Evolutionary conservation across 176 grass and related monocot species (phyloP).

Genomic region (Oryza nivara): DNA sequence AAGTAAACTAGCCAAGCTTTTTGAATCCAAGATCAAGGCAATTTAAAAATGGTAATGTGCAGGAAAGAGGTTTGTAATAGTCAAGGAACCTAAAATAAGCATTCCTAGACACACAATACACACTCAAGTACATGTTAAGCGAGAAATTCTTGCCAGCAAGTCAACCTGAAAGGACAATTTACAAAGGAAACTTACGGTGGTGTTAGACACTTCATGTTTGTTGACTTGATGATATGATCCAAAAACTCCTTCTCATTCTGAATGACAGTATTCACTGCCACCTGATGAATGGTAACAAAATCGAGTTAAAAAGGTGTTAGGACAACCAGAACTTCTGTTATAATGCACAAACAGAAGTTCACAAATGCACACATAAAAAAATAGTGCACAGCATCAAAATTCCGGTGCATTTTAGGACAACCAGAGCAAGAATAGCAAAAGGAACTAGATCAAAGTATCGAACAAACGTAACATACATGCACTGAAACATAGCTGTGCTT

Average conservation of each 20-base stretch:
- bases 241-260: slow-evolving; percentile 87
- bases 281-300: slow-evolving; percentile 44
- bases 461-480: neutral
- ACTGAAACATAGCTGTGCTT: neutral
- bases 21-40: neutral
- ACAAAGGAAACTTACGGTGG: slow-evolving; percentile 59
- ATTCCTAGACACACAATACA: neutral
- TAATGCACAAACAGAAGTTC: neutral
- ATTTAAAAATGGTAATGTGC: neutral
- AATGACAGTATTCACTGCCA: slow-evolving; percentile 80
- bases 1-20: neutral
- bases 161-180: neutral
- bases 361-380: neutral
- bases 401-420: slow-evolving; percentile 1
- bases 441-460: neutral
- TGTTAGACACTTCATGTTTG: slow-evolving; percentile 91
- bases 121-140: neutral
- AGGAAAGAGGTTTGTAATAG: neutral
- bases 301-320: neutral
- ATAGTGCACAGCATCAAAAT: neutral
- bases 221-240: slow-evolving; percentile 88
- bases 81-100: neutral
- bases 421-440: neutral
- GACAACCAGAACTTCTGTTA: neutral
- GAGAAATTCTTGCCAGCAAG: slow-evolving; percentile 12